Conservation (phyloP, 495 filamentous ascomycete species). For the Cercophora sp. region DNA sequence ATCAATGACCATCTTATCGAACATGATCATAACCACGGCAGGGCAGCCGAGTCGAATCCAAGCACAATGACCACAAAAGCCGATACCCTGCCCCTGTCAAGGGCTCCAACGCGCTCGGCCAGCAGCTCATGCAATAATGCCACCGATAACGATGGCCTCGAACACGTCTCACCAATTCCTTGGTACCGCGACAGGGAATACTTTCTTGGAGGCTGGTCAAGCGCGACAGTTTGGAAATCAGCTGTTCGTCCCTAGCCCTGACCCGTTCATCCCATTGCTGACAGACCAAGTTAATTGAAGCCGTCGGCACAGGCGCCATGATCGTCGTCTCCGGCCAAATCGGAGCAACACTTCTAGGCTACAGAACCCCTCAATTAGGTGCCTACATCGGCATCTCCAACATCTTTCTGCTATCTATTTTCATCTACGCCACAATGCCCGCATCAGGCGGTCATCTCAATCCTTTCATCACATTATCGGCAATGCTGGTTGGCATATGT, state of each 20-base stretch:
- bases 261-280: no score
- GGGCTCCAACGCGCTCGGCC: no score
- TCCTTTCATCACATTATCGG: constrained; percentile 50
- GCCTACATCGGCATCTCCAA: constrained; percentile 44
- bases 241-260: no score
- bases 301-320: constrained; percentile 19
- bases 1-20: no score
- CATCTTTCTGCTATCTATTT: constrained; percentile 41
- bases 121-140: no score
- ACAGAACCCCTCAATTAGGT: constrained; percentile 22
- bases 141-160: no score
- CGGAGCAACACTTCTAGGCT: constrained; percentile 24
- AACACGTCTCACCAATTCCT: no score
- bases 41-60: no score
- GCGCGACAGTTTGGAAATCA: neutral
- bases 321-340: constrained; percentile 29
- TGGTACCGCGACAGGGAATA: constrained; percentile 4
- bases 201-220: neutral
- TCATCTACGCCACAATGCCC: constrained; percentile 49
- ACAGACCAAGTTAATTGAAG: constrained; percentile 35
- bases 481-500: constrained; percentile 47
- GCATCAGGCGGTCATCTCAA: constrained; percentile 52
- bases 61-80: no score
- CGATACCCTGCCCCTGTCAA: no score
- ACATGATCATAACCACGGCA: no score